Base-by-base conservation (phyloP, 176 grass and related monocot species). In the Cymbopogon citratus region DNA sequence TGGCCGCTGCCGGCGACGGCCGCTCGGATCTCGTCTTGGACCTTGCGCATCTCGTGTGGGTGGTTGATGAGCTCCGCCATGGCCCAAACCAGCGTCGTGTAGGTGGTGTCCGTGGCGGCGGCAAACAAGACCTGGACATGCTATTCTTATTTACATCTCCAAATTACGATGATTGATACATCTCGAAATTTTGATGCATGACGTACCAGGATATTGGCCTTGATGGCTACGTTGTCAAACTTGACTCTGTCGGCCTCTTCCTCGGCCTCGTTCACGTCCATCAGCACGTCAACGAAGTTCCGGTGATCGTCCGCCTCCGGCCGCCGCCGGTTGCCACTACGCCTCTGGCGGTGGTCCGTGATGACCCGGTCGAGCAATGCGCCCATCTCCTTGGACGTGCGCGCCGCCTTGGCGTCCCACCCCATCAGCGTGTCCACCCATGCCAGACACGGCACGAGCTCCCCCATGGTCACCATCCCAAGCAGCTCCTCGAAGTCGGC, bases 381-480 rank as follows among this genome's bases (percentile, higher is more conserved):
- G 48, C 16, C 16, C 48, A 51, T 51, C 48, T 51, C 16, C 16
- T 19, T 1, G 5, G 5, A 18, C 48, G 15, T 51, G 48, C 48
- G 16, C 48, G 5, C 1, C 15, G 4, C 48, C 48, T 51, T 51
- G 48, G 48, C 48, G 16, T 71, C 68, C 11, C 26, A 5, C n/a
- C 68, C 68, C n/a, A 23, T 87, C 12, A 89, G 9, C 66, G 31
- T 74, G 79, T 89, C 87, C 15, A 92, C 26, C 90, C 90, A 92
- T 9, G 81, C 75, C 26, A 87, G 87, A 61, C 83, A 85, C 24
- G 90, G 90, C 46, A 89, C 80, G 75, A 92, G 77, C 76, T 92
- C 87, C 9, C 83, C 63, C 25, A 92, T 15, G 28, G 78, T 80
- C 19, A 23, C 3, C 43, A 11, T 77, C 18, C 16, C 35, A 12